Conservation (phyloP, 2,329 filamentous ascomycete species). For the Emericellopsis cladophorae region DNA sequence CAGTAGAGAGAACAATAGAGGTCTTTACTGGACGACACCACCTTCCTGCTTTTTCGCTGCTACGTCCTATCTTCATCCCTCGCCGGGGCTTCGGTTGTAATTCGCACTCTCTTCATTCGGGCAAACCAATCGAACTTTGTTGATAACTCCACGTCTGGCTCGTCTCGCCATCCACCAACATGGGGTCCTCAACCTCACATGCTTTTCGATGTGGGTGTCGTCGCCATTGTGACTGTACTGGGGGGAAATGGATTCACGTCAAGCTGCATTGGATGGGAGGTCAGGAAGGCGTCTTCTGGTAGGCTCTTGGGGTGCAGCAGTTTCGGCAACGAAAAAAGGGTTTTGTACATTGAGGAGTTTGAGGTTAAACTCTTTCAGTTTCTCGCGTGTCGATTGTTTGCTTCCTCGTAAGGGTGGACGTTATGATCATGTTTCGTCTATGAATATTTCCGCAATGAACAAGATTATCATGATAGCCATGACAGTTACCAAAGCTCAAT, state of each 20-base stretch:
- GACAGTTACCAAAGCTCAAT: too few relatives aligned
- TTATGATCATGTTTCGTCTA: neutral
- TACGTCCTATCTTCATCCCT: slow-evolving; percentile 24
- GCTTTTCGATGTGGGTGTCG: neutral
- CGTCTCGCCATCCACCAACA: too few relatives aligned
- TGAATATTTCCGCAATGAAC: neutral
- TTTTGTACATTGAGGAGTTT: slow-evolving; percentile 4
- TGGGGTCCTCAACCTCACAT: neutral
- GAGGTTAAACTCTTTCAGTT: slow-evolving; percentile 1
- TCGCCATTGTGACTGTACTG: neutral
- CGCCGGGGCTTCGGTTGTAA: slow-evolving; percentile 42
- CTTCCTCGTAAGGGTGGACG: neutral
- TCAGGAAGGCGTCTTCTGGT: slow-evolving; percentile 1
- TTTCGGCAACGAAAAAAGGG: slow-evolving; percentile 1
- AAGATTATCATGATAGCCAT: too few relatives aligned
- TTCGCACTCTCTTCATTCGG: slow-evolving; percentile 35
- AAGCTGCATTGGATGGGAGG: neutral
- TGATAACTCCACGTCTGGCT: slow-evolving; percentile 10
- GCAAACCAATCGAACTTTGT: slow-evolving; percentile 44
- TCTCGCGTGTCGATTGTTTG: neutral
- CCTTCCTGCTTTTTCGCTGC: slow-evolving; percentile 22
- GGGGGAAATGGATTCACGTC: too few relatives aligned
- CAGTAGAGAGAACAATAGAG: slow-evolving; percentile 35
- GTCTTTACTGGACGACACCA: slow-evolving; percentile 16
- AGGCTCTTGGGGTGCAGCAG: neutral